A percentile compares a stretch with the other conserved stretches of the same genome.
Evolutionary conservation across 345 rosid genomes (phyloP).

Genomic region (Psidium friedrichsthalianum): DNA sequence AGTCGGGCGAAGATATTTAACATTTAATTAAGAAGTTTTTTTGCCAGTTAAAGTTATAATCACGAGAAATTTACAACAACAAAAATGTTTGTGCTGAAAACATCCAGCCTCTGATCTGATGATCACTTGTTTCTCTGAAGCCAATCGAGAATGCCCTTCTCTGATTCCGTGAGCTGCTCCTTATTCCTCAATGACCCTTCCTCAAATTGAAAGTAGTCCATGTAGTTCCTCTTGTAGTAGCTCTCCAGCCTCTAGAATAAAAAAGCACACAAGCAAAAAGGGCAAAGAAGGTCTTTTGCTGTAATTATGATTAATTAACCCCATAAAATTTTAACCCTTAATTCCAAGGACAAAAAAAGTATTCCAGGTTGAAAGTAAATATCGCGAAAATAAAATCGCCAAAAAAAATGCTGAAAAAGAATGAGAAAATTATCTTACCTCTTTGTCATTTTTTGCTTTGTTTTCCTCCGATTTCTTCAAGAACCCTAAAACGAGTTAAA

Average conservation of each 20-base stretch:
- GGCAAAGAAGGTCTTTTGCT: not conserved
- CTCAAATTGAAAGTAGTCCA: slow-evolving; percentile 71
- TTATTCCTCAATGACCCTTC: slow-evolving; percentile 61
- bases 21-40: not conserved
- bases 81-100: not conserved
- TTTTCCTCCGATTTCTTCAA: slow-evolving; percentile 82
- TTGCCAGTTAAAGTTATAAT: not conserved
- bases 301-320: not conserved
- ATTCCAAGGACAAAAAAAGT: not conserved
- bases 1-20: not conserved
- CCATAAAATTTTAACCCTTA: not conserved
- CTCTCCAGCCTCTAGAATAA: slow-evolving; percentile 55
- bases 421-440: slow-evolving; percentile 28
- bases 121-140: slow-evolving; percentile 45
- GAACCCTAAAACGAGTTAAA: slow-evolving; percentile 27
- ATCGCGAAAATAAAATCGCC: no score
- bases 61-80: not conserved
- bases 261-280: not conserved
- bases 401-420: not conserved
- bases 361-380: not conserved
- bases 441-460: slow-evolving; percentile 73
- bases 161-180: slow-evolving; percentile 52
- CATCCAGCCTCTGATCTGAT: no score
- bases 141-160: slow-evolving; percentile 83
- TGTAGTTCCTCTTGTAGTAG: slow-evolving; percentile 81